phyloP scores from a whole-genome alignment of 2,329 filamentous ascomycete genomes.

The Curvularia spicifera region DNA sequence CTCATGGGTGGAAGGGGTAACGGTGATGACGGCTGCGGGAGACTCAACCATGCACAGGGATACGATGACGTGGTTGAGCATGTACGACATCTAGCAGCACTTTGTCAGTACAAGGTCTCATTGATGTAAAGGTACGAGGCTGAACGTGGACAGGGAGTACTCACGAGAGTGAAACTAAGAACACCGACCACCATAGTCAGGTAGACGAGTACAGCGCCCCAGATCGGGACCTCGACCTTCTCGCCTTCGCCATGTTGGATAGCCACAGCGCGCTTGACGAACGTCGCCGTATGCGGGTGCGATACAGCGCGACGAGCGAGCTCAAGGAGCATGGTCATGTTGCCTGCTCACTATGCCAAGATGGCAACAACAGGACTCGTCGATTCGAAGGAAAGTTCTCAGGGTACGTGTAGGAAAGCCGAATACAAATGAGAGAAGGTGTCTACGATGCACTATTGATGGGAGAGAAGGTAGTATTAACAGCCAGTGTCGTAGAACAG shows the following conservation, averaged over 20 bases:
- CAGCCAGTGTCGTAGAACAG: constrained; percentile 15
- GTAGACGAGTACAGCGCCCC: constrained; percentile 38
- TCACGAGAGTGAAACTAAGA: constrained; percentile 52
- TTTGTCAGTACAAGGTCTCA: constrained; percentile 2
- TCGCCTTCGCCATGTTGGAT: constrained; percentile 16
- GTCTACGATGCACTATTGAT: constrained; percentile 6
- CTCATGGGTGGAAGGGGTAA: constrained; percentile 56
- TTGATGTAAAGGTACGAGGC: no score
- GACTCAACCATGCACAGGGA: constrained; percentile 70
- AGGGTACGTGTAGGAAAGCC: constrained; percentile 8
- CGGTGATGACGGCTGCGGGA: constrained; percentile 58
- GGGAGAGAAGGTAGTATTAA: constrained; percentile 12
- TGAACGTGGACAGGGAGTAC: constrained; percentile 18
- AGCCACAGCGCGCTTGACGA: constrained; percentile 38
- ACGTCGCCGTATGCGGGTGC: constrained; percentile 30
- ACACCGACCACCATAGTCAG: constrained; percentile 50
- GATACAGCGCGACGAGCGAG: constrained; percentile 42
- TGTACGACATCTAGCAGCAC: constrained; percentile 56
- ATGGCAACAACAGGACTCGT: not conserved
- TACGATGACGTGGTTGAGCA: constrained; percentile 64
- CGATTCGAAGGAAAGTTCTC: not conserved
- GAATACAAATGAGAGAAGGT: constrained; percentile 9
- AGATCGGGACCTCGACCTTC: constrained; percentile 37
- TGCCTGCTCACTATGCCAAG: constrained; percentile 2
- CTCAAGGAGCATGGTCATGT: constrained; percentile 36